Base-by-base conservation (phyloP, 805 yeast genomes). In the Pichia insulana region DNA sequence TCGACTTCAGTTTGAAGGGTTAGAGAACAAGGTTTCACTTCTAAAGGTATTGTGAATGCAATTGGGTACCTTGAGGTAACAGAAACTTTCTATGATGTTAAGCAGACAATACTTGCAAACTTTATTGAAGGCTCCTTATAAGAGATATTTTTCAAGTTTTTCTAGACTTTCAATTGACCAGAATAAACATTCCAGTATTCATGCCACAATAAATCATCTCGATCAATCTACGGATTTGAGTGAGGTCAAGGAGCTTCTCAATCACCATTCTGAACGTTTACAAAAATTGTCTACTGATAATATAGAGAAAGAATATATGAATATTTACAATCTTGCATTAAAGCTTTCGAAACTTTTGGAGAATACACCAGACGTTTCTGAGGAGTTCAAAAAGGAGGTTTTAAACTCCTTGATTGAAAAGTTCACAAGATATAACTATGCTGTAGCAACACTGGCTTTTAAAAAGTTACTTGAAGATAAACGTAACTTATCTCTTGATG, bases 351-450 rank as follows among this genome's bases (percentile, higher is more conserved):
- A 42, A 6, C 19, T 41, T 4, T 34, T 51, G 27, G 44, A 45
- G 15, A 30, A 44, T 2, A 43, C 47, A 2, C 37, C 46, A 1
- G 36, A 42, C 7, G 38, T 56, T 3, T 20, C 47, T 0, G 34
- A 28, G 2, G 49, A 45, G 3, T 42, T 38, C 2, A 53, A 57
- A 34, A 40, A 22, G 7, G 40, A 42, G 2, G 41, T 55, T 17
- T 45, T 59, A 13, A 60, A 58, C 38, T 32, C 41, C n/a, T 27
- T 58, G 8, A 53, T 60, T 16, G 48, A 44, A 30, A 47, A 44
- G 25, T 57, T 57, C 25, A 50, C 59, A 1, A 45, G 50, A 22
- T 50, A 50, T 25, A 58, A 59, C 40, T 61, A 48, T 43, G 55
- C 58, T 1, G 50, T 57, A 9, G 50, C 57, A 6, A 51, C 53